Evolutionary conservation across 2,329 filamentous ascomycete genomes (phyloP), one percentile per base, ranked within the genome.

Genomic region (Chalara sp.): DNA sequence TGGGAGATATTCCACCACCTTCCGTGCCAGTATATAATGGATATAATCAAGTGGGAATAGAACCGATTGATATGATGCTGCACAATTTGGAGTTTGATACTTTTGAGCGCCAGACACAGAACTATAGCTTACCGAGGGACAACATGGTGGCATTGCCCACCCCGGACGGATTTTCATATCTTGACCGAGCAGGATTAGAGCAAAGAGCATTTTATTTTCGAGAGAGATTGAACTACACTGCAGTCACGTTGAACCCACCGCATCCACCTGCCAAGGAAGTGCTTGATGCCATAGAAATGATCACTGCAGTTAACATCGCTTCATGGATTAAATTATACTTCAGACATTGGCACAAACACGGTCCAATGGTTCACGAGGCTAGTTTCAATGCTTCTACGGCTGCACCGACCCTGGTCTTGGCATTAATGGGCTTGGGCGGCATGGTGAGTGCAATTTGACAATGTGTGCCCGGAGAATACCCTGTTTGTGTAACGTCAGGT

Each of bases 341-440:
- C 43, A 53, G 53, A 30, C 60, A 65, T 52, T 66, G 62, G 62
- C 62, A 66, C 50, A 61, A 62, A 37, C 62, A 66, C 58, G 62
- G 52, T 10, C 62, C 63, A 6, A 60, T 65, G 46, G 53, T 66
- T 30, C 63, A 66, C 46, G 58, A 64, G 44, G 47, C 61, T 5
- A 59, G 58, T 13, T 66, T 64, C 46, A 60, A 64, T 53, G 60
- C 61, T 29, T 59, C 55, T 41, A 55, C 46, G 8, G 62, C 61
- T 45, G 62, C 62, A 13, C 40, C 63, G 29, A 62, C 63, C 28
- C 51, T 66, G 10, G 56, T 65, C 30, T 51, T 66, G 40, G 57
- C 58, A 6, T 28, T 65, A 11, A 62, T 64, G 57, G 55, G 60
- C 53, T 49, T 66, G 28, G 63, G 63, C 45, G 62, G 58, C 32